phyloP scores from a whole-genome alignment of 2,329 filamentous ascomycete genomes.

The Clarireedia monteithiana region DNA sequence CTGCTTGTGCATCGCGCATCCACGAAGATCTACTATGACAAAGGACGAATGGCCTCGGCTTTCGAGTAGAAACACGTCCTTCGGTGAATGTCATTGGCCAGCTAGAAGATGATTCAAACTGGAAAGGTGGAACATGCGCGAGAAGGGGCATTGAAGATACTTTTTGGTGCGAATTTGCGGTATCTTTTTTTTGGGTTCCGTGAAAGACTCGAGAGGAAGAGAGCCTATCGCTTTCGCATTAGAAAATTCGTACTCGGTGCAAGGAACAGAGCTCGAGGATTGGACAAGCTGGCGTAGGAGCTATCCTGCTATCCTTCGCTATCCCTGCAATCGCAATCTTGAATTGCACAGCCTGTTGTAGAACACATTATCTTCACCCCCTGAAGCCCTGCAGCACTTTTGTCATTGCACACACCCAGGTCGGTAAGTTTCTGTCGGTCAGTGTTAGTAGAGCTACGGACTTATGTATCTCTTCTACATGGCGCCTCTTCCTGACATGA shows the following conservation, averaged over 20 bases:
- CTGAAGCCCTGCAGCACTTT: neutral
- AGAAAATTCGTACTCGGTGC: neutral
- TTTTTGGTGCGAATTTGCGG: no score
- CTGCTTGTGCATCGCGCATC: no score
- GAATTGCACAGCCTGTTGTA: constrained; percentile 7
- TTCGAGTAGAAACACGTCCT: no score
- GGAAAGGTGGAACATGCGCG: no score
- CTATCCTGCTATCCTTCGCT: neutral
- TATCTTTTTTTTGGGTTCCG: no score
- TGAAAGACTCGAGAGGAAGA: neutral
- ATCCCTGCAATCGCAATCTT: constrained; percentile 4
- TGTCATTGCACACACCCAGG: neutral
- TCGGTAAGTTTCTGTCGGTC: neutral
- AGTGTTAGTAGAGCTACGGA: neutral
- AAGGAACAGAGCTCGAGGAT: neutral
- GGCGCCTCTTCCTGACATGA: no score
- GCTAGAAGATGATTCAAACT: no score
- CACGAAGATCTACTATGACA: no score
- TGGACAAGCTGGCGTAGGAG: neutral
- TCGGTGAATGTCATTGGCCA: no score
- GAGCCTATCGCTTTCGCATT: neutral
- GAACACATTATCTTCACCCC: neutral
- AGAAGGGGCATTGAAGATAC: no score
- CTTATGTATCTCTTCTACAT: no score
- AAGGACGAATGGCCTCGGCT: no score